Evolutionary conservation across 2,329 filamentous ascomycete species (phyloP), one percentile per base, ranked within the genome.

Genomic region (Cladobotryum protrusum): DNA sequence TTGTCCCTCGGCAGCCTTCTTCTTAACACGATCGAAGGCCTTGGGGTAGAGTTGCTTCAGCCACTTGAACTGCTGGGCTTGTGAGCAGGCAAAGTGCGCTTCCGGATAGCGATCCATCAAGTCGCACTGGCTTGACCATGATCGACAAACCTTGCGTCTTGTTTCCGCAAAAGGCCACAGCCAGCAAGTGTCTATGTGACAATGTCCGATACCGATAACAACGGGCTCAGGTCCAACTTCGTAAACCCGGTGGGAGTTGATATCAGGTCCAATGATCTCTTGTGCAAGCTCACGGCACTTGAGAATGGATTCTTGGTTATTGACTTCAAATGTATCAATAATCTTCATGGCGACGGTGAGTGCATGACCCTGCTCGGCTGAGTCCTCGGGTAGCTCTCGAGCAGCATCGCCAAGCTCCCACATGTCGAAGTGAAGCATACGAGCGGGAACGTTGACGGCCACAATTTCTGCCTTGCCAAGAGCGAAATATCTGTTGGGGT

Each of bases 11-110:
- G 89, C 89, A 53, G 97, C 86, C 77, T 96, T 95, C 49, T 79
- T 74, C 73, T 95, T 95, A 57, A 99, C 92, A 14, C 92, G 85
- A 58, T 95, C 86, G 65, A 89, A 97, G 2, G 89, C 86, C 37
- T 83, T 83, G 0, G 93, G 92, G 63, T 99, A 99, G 57, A 89
- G 76, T 59, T 87, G 74, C 71, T 97, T 90, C 29, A 97, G 77
- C 93, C 93, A 99, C 69, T 96, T 96, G 77, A 89, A 99, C 67
- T 99, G 93, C 65, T 99, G 93, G 15, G 92, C 93, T 65, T 96
- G 90, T 1, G 91, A 96, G 63, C 87, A 90, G 47, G 87, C 84
- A 73, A 99, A 99, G 43, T 89, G 84, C 61, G 95, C 85, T 71
- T 99, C 93, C 0, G 91, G 89, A 57, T 97, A 99, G 33, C 88